These are phyloP conservation scores for Alternaria hordeiaustralica DNA, from an alignment of 2,329 filamentous ascomycete species.

Conservation along the genomic window DNA sequence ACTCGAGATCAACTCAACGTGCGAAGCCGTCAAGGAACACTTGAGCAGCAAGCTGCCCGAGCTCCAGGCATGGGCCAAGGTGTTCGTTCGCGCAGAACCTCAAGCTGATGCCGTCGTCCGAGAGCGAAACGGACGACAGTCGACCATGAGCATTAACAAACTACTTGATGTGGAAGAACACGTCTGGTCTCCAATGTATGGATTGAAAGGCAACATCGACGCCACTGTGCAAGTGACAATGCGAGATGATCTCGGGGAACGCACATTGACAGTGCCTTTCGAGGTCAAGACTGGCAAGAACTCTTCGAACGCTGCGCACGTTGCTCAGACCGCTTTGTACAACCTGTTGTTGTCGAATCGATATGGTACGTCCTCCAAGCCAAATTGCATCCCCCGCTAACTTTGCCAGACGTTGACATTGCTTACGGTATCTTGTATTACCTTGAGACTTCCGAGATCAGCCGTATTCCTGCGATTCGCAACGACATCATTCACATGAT, in stretches of 20 bases:
- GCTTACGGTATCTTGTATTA: conserved; percentile 93
- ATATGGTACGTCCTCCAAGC: conserved; percentile 63
- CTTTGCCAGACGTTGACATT: conserved; percentile 75
- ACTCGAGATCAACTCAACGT: conserved; percentile 81
- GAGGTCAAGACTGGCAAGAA: conserved; percentile 94
- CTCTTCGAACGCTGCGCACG: conserved; percentile 78
- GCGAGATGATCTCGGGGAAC: conserved; percentile 69
- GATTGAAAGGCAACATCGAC: conserved; percentile 96
- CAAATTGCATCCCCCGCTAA: conserved; percentile 15
- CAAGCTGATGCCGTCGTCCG: conserved; percentile 76
- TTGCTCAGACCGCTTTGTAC: conserved; percentile 93
- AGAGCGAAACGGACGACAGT: conserved; percentile 77
- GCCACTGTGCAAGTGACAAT: conserved; percentile 91
- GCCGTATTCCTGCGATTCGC: conserved; percentile 82
- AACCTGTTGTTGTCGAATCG: conserved; percentile 90
- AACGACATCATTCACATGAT: conserved; percentile 96
- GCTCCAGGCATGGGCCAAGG: conserved; percentile 79
- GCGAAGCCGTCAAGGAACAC: conserved; percentile 76
- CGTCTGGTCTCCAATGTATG: conserved; percentile 97
- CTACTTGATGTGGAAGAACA: conserved; percentile 97
- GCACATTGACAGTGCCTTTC: conserved; percentile 84
- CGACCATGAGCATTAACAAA: conserved; percentile 87
- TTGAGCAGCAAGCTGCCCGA: conserved; percentile 83
- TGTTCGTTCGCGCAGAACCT: conserved; percentile 77
- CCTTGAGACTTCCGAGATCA: conserved; percentile 85